These are phyloP conservation scores for Biscogniauxia marginata DNA, from an alignment of 2,329 filamentous ascomycete genomes.

Conservation along the genomic window DNA sequence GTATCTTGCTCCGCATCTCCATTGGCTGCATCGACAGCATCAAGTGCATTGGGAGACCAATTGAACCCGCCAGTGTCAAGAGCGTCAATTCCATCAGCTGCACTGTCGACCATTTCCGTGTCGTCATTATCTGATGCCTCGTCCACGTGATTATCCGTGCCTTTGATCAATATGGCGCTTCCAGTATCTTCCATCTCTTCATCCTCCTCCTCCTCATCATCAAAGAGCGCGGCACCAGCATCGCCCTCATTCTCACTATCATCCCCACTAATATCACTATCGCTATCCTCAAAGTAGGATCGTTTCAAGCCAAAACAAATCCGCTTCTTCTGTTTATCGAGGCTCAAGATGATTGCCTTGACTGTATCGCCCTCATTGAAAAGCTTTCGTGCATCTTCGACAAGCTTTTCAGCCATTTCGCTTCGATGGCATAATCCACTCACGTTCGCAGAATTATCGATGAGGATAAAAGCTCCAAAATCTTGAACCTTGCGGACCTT, in stretches of 20 bases:
- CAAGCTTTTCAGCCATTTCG: slow-evolving; percentile 81
- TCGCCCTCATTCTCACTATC: slow-evolving; percentile 43
- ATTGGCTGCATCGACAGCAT: slow-evolving; percentile 51
- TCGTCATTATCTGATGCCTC: slow-evolving; percentile 44
- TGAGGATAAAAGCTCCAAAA: slow-evolving; percentile 89
- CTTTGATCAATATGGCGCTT: slow-evolving; percentile 44
- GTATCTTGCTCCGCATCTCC: slow-evolving; percentile 44
- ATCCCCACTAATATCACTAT: slow-evolving; percentile 51
- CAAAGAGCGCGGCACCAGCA: slow-evolving; percentile 41
- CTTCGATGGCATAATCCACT: slow-evolving; percentile 91
- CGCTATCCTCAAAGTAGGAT: slow-evolving; percentile 73
- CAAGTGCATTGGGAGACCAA: slow-evolving; percentile 74
- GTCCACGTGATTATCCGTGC: slow-evolving; percentile 40
- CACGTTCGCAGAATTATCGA: slow-evolving; percentile 84
- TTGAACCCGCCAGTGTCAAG: slow-evolving; percentile 79
- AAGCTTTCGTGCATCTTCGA: slow-evolving; percentile 83
- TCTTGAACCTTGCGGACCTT: slow-evolving; percentile 92
- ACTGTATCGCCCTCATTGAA: slow-evolving; percentile 91
- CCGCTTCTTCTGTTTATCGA: slow-evolving; percentile 72
- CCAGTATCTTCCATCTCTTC: slow-evolving; percentile 48
- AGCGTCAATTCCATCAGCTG: slow-evolving; percentile 43
- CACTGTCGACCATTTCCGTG: slow-evolving; percentile 42
- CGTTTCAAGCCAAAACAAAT: slow-evolving; percentile 92
- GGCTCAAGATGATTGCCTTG: slow-evolving; percentile 81
- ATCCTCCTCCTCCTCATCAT: slow-evolving; percentile 39